phyloP scores from a whole-genome alignment of 495 filamentous ascomycete species.

The Penicillium bovifimosum region DNA sequence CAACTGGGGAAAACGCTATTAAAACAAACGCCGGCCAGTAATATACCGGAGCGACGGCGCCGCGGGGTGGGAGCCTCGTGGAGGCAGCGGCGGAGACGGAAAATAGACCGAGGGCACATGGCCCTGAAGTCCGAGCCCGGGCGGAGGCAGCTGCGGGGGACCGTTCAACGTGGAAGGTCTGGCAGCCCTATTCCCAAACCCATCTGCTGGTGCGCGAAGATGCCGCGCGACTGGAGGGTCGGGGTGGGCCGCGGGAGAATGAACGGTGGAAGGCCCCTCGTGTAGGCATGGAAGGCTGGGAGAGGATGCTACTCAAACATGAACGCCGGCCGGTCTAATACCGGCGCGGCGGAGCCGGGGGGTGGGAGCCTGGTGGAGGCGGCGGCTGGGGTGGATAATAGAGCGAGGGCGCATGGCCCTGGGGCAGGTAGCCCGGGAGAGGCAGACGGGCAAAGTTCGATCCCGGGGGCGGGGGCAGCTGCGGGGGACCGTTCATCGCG shows the following conservation, averaged over 20 bases:
- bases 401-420: slow-evolving; percentile 13
- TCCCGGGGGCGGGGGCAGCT: slow-evolving; percentile 38
- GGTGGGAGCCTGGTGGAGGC: slow-evolving; percentile 13
- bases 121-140: slow-evolving; percentile 36
- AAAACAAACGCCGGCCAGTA: background rate
- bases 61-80: slow-evolving; percentile 11
- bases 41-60: slow-evolving; percentile 16
- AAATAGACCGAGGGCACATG: slow-evolving; percentile 18
- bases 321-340: slow-evolving; percentile 9
- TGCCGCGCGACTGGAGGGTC: slow-evolving; percentile 34
- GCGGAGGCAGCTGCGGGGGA: slow-evolving; percentile 38
- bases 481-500: slow-evolving; percentile 32
- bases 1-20: slow-evolving; percentile 1
- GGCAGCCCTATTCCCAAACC: slow-evolving; percentile 22
- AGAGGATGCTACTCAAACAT: slow-evolving; percentile 17
- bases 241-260: slow-evolving; percentile 39
- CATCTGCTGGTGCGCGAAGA: slow-evolving; percentile 31
- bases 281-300: slow-evolving; percentile 24
- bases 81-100: slow-evolving; percentile 13
- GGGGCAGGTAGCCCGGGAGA: slow-evolving; percentile 25
- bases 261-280: slow-evolving; percentile 20
- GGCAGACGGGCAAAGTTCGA: slow-evolving; percentile 37
- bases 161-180: slow-evolving; percentile 35
- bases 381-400: slow-evolving; percentile 17
- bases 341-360: slow-evolving; percentile 14